Evolutionary conservation across 495 filamentous ascomycete species (phyloP).

Genomic region (Viridothelium virens): DNA sequence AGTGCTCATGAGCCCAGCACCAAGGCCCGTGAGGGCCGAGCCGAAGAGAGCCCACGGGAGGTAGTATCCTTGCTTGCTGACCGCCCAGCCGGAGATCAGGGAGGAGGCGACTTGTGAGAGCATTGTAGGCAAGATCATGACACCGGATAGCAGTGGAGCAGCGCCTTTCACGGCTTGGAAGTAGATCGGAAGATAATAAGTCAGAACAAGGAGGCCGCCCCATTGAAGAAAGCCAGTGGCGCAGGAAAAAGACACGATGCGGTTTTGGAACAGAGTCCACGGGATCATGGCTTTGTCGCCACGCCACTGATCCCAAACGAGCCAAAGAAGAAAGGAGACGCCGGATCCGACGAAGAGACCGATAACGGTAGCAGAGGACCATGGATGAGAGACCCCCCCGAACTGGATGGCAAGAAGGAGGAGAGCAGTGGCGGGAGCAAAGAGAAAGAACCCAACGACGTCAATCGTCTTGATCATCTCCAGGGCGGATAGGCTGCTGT

Average conservation of each 20-base stretch:
- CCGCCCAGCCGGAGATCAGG: not conserved
- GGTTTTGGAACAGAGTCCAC: slow-evolving; percentile 21
- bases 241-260: slow-evolving; percentile 21
- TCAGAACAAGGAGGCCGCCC: slow-evolving; percentile 38
- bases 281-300: slow-evolving; percentile 50
- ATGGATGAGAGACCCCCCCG: slow-evolving; percentile 37
- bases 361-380: slow-evolving; percentile 42
- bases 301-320: slow-evolving; percentile 40
- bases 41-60: not conserved
- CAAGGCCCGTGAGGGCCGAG: not conserved
- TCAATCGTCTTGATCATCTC: slow-evolving; percentile 35
- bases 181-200: slow-evolving; percentile 68
- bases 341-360: slow-evolving; percentile 47
- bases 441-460: slow-evolving; percentile 40
- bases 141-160: slow-evolving; percentile 60
- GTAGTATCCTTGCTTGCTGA: not conserved
- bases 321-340: slow-evolving; percentile 37
- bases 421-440: slow-evolving; percentile 41
- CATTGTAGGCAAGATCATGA: slow-evolving; percentile 72
- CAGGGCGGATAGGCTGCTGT: slow-evolving; percentile 38
- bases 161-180: slow-evolving; percentile 77
- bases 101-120: slow-evolving; percentile 29
- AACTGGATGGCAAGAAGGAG: slow-evolving; percentile 47
- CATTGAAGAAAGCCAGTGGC: slow-evolving; percentile 41
- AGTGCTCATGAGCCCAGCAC: not conserved